These are phyloP conservation scores for Colletotrichum destructivum DNA, from an alignment of 2,329 filamentous ascomycete genomes.

Conservation along the genomic window DNA sequence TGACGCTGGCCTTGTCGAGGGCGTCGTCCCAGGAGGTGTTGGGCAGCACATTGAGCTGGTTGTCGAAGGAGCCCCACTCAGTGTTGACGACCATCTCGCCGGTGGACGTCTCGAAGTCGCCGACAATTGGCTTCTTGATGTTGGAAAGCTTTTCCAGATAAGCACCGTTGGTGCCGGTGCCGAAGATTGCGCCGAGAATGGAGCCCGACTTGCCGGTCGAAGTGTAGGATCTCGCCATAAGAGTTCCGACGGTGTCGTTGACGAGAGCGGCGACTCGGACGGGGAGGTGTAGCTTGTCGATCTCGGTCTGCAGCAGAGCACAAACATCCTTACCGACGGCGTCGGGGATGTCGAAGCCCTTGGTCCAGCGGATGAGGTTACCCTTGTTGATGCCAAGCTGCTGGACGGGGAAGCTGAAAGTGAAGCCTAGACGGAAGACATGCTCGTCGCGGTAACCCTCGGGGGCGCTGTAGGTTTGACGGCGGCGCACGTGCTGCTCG, in stretches of 20 bases:
- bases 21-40: constrained; percentile 86
- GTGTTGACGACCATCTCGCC: constrained; percentile 98
- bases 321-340: constrained; percentile 96
- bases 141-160: constrained; percentile 94
- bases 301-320: constrained; percentile 87
- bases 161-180: constrained; percentile 96
- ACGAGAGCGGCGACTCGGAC: constrained; percentile 96
- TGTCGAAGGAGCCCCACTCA: constrained; percentile 99
- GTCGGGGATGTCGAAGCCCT: constrained; percentile 98
- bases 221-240: constrained; percentile 98
- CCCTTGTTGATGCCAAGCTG: constrained; percentile 97
- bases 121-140: constrained; percentile 82
- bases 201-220: constrained; percentile 89
- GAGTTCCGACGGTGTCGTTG: constrained; percentile 96
- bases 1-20: constrained; percentile 85
- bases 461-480: constrained; percentile 71
- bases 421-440: constrained; percentile 96
- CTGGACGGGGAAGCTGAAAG: constrained; percentile 96
- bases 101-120: constrained; percentile 82
- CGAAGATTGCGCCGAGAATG: constrained; percentile 95
- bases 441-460: constrained; percentile 78
- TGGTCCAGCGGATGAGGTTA: constrained; percentile 95
- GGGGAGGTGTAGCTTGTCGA: constrained; percentile 87
- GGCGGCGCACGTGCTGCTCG: constrained; percentile 76
- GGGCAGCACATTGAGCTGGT: constrained; percentile 89